Percentiles rank a stretch among this genome's conserved stretches.
phyloP scores from a whole-genome alignment of 192 early-diverging fungal genomes.

The Coemansia javaensis region DNA sequence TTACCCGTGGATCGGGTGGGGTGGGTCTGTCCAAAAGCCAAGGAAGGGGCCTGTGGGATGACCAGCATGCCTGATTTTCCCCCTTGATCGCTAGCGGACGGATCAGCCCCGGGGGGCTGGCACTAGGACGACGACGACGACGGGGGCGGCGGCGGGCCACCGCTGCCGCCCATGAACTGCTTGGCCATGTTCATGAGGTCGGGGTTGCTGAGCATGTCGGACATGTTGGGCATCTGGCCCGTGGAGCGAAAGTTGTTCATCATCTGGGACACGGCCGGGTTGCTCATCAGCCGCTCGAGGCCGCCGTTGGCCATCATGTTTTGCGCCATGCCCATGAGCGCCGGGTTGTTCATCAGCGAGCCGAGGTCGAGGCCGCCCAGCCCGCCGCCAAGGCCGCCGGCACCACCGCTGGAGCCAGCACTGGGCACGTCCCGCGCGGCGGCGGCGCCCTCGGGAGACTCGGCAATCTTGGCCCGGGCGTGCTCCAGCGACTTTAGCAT shows the following conservation, averaged over 20 bases:
- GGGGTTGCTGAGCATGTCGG: slow-evolving; percentile 47
- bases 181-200: slow-evolving; percentile 42
- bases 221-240: slow-evolving; percentile 46
- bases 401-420: slow-evolving; percentile 42
- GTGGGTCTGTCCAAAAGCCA: too few relatives aligned
- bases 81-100: too few relatives aligned
- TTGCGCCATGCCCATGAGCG: slow-evolving; percentile 92
- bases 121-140: too few relatives aligned
- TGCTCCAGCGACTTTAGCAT: slow-evolving; percentile 73
- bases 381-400: too few relatives aligned
- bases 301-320: slow-evolving; percentile 84
- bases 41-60: too few relatives aligned
- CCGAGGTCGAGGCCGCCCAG: slow-evolving; percentile 74
- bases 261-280: slow-evolving; percentile 86
- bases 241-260: slow-evolving; percentile 39
- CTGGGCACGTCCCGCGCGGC: slow-evolving; percentile 13
- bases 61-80: too few relatives aligned
- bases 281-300: slow-evolving; percentile 81
- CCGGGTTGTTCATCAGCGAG: slow-evolving; percentile 87
- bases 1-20: too few relatives aligned
- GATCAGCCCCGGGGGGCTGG: too few relatives aligned
- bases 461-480: slow-evolving; percentile 56
- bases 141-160: too few relatives aligned
- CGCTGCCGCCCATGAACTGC: slow-evolving; percentile 10
- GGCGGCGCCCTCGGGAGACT: slow-evolving; percentile 13